Conservation (phyloP, 2,329 filamentous ascomycete species). For the Didymella glomerata region DNA sequence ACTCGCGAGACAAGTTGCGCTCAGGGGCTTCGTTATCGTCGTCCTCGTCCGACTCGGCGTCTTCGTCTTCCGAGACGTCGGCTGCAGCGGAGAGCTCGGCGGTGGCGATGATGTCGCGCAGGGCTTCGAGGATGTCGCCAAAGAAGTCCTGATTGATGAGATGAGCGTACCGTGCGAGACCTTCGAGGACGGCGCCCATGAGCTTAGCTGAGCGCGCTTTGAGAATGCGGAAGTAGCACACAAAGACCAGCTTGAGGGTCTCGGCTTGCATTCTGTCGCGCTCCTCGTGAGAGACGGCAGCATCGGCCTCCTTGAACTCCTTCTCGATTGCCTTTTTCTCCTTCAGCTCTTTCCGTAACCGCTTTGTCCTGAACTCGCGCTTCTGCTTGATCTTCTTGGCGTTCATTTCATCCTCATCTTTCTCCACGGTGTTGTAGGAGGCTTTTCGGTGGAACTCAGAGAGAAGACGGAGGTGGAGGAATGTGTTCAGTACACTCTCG, state of each 20-base stretch:
- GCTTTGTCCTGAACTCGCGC: slow-evolving; percentile 88
- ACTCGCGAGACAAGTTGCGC: slow-evolving; percentile 81
- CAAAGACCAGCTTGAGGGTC: slow-evolving; percentile 94
- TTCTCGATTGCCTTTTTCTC: slow-evolving; percentile 90
- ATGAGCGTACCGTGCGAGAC: slow-evolving; percentile 90
- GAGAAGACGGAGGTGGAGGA: slow-evolving; percentile 86
- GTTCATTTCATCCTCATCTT: slow-evolving; percentile 56
- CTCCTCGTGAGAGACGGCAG: slow-evolving; percentile 89
- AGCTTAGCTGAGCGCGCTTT: slow-evolving; percentile 82
- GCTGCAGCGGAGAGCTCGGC: slow-evolving; percentile 63
- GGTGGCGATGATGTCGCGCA: slow-evolving; percentile 89
- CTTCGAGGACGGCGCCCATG: slow-evolving; percentile 97
- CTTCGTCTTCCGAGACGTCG: slow-evolving; percentile 54
- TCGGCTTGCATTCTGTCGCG: slow-evolving; percentile 93
- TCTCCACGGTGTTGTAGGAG: slow-evolving; percentile 79
- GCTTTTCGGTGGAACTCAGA: slow-evolving; percentile 87
- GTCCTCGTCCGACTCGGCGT: slow-evolving; percentile 56
- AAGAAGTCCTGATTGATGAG: slow-evolving; percentile 99
- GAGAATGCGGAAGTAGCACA: slow-evolving; percentile 91
- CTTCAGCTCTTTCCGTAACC: slow-evolving; percentile 80
- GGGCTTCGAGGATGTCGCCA: slow-evolving; percentile 89
- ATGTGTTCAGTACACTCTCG: slow-evolving; percentile 87
- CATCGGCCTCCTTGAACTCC: slow-evolving; percentile 92
- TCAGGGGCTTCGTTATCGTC: slow-evolving; percentile 56
- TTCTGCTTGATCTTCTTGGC: slow-evolving; percentile 75